These are phyloP conservation scores for Phyllosticta citriasiana DNA, from an alignment of 2,329 filamentous ascomycete species.

Conservation along the genomic window DNA sequence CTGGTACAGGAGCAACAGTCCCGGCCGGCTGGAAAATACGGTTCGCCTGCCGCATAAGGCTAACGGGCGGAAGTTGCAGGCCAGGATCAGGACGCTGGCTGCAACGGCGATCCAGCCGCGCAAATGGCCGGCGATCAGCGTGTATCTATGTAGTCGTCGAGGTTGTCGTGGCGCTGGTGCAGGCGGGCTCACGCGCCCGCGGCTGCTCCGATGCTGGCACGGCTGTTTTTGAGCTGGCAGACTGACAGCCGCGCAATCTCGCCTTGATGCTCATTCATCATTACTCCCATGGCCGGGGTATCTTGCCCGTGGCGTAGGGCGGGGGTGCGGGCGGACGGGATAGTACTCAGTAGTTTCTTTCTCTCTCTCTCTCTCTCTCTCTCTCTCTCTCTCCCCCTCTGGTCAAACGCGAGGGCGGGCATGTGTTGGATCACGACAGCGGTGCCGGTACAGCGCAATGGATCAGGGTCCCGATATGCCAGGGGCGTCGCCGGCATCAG, in stretches of 20 bases:
- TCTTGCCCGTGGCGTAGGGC: not conserved
- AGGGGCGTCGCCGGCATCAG: not conserved
- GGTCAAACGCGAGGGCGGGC: not conserved
- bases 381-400: not conserved
- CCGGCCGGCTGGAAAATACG: slow-evolving; percentile 8
- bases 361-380: not conserved
- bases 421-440: not conserved
- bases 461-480: not conserved
- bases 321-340: not conserved
- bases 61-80: slow-evolving; percentile 7
- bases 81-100: slow-evolving; percentile 3
- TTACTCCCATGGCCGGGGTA: not conserved
- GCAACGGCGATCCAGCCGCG: slow-evolving; percentile 10
- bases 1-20: not conserved
- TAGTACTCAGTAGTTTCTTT: not conserved
- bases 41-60: slow-evolving; percentile 11
- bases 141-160: slow-evolving; percentile 1
- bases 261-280: not conserved
- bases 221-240: not conserved
- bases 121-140: slow-evolving; percentile 8
- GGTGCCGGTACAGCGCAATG: not conserved
- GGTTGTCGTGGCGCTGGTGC: not conserved
- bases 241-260: not conserved
- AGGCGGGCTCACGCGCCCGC: not conserved
- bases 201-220: not conserved